A percentile compares a stretch with the other conserved stretches of the same genome.
Conservation (phyloP, 2,329 filamentous ascomycete species). For the Camillea tinctor region DNA sequence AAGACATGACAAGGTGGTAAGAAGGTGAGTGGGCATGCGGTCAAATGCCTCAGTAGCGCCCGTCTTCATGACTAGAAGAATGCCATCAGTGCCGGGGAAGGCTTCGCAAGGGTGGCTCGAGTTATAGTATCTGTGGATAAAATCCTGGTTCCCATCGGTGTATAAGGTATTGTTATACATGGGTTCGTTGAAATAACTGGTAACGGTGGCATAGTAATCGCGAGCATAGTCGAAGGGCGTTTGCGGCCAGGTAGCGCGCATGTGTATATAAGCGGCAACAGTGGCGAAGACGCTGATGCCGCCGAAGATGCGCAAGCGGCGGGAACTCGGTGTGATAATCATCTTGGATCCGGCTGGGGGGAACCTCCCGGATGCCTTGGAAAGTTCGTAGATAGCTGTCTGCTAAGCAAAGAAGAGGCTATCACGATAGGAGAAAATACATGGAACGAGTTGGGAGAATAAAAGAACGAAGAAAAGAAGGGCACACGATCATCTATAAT, state of each 20-base stretch:
- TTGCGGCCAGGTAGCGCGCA: slow-evolving; percentile 27
- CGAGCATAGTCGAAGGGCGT: slow-evolving; percentile 29
- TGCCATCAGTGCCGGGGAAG: slow-evolving; percentile 43
- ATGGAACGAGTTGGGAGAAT: neutral
- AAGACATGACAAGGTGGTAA: slow-evolving; percentile 54
- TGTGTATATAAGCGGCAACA: slow-evolving; percentile 24
- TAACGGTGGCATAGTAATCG: slow-evolving; percentile 29
- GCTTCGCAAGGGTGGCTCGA: slow-evolving; percentile 38
- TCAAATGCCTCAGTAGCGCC: slow-evolving; percentile 55
- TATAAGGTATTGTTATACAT: slow-evolving; percentile 42
- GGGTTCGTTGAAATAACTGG: slow-evolving; percentile 25
- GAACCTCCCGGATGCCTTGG: neutral
- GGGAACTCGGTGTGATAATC: slow-evolving; percentile 30
- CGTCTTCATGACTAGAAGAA: slow-evolving; percentile 58
- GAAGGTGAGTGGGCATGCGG: slow-evolving; percentile 54
- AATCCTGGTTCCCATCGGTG: slow-evolving; percentile 34
- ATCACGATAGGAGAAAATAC: neutral
- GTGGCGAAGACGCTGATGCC: slow-evolving; percentile 23
- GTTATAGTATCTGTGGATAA: slow-evolving; percentile 36
- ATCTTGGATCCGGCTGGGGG: slow-evolving; percentile 16
- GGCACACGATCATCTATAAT: neutral
- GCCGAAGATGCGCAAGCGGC: slow-evolving; percentile 30
- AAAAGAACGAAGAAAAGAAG: neutral
- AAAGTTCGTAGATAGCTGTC: slow-evolving; percentile 7
- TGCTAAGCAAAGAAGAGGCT: slow-evolving; percentile 1